Conservation (phyloP, 208 protist genomes). For the Trypanosoma mega region DNA sequence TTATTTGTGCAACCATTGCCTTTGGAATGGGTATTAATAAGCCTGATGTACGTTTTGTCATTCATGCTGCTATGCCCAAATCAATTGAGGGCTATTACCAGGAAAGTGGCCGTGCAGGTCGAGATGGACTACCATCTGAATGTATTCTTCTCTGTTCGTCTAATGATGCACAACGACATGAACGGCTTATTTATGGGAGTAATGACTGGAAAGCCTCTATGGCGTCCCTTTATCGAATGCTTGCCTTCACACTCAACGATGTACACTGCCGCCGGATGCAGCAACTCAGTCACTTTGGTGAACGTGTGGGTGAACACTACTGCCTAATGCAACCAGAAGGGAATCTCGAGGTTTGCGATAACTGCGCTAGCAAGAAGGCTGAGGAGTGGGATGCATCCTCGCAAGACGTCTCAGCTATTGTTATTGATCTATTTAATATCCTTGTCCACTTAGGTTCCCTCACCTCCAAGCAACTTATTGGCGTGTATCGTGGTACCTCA, state of each 20-base stretch:
- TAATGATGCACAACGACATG: conserved; percentile 68
- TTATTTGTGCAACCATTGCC: conserved; percentile 97
- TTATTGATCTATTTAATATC: conserved; percentile 70
- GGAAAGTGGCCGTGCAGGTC: conserved; percentile 95
- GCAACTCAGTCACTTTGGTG: conserved; percentile 86
- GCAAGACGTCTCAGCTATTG: conserved; percentile 39
- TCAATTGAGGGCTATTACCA: conserved; percentile 98
- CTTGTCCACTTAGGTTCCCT: conserved; percentile 63
- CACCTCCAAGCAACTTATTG: conserved; percentile 79
- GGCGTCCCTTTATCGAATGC: conserved; percentile 71
- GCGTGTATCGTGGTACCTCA: conserved; percentile 65
- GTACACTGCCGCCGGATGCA: conserved; percentile 84
- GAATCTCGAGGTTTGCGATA: conserved; percentile 69
- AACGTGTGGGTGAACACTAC: conserved; percentile 65
- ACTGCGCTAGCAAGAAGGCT: conserved; percentile 68
- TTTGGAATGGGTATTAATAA: conserved; percentile 99
- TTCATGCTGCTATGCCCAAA: conserved; percentile 97
- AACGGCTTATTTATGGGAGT: conserved; percentile 77
- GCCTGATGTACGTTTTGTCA: conserved; percentile 97
- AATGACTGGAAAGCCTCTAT: conserved; percentile 77
- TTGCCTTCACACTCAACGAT: conserved; percentile 81
- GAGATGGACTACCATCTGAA: conserved; percentile 90
- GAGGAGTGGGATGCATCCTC: conserved; percentile 54
- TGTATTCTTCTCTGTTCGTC: conserved; percentile 78
- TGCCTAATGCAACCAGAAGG: conserved; percentile 52